Evolutionary conservation across 2,329 filamentous ascomycete species (phyloP), one percentile per base, ranked within the genome.

Genomic region (Uncinocarpus reesii): DNA sequence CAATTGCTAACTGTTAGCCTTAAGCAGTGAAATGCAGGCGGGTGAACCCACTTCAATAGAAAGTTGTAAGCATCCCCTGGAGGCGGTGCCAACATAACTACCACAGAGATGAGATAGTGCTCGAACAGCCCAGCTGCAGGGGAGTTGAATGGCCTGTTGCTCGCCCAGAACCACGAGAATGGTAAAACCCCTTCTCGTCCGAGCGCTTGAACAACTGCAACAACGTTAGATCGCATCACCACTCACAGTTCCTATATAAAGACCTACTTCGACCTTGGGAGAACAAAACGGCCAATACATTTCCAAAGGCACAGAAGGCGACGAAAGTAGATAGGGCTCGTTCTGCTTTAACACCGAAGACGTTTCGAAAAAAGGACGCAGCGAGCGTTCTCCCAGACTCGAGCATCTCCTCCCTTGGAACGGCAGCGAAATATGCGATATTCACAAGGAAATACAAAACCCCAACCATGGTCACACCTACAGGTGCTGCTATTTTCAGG

Each of bases 1-100:
- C 13, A 42, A 16, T 20, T 29, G 40, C 28, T n/a, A 6, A 2
- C 4, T 11, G 29, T 43, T 32, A 45, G 41, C 35, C 23, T 26
- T 15, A 20, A 8, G 28, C 7, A 3, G 8, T 23, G 4, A n/a
- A 16, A 21, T 7, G 32, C n/a, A n/a, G 8, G n/a, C 23, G 31
- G 21, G 26, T 18, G 16, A n/a, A 58, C 62, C 54, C 58, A 67
- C 64, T 68, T 68, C 51, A 67, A 53, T 8, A 70, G 55, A 57
- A 85, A 85, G 62, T 80, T 81, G 62, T 84, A 84, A 0, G 81
- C 80, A 13, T 80, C 74, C 0, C 81, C 81, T 0, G 80, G 76
- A 0, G 82, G 82, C 1, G 81, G 81, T 0, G 79, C 81, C 2
- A 84, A 62, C 26, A 86, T 73, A 10, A 84, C 72, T 37, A 85